Percentiles rank a stretch among this genome's conserved stretches.
Conservation (phyloP, 352 stramenopile genomes). For the Phytophthora pinifolia region DNA sequence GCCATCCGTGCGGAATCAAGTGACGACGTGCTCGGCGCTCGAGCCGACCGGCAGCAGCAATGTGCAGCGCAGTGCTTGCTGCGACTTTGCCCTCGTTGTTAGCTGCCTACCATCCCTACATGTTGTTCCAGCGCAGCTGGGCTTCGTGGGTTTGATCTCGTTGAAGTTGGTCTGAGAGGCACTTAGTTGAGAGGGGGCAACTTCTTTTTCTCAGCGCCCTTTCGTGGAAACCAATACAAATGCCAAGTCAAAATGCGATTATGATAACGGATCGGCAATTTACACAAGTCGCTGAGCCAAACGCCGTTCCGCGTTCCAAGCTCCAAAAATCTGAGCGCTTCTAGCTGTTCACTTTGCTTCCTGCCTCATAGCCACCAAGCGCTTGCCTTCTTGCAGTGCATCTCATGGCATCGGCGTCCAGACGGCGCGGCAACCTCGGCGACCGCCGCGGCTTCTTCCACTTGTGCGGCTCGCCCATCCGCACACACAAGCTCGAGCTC, state of each 20-base stretch:
- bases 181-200: conserved; percentile 13
- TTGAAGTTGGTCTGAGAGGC: conserved; percentile 25
- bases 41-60: conserved; percentile 2
- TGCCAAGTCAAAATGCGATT: background rate
- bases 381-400: conserved; percentile 20
- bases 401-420: conserved; percentile 24
- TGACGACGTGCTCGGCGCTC: background rate
- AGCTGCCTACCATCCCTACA: conserved; percentile 14
- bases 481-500: conserved; percentile 52
- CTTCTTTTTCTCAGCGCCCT: conserved; percentile 10
- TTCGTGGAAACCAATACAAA: conserved; percentile 18
- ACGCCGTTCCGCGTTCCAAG: conserved; percentile 15
- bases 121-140: conserved; percentile 30
- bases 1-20: conserved; percentile 1
- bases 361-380: background rate
- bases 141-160: conserved; percentile 4
- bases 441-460: conserved; percentile 59
- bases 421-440: conserved; percentile 25
- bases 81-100: conserved; percentile 1
- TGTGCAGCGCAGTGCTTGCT: conserved; percentile 4
- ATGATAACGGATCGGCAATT: conserved; percentile 27
- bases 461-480: conserved; percentile 79
- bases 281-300: conserved; percentile 11
- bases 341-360: background rate
- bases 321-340: conserved; percentile 11